A percentile compares a stretch with the other conserved stretches of the same genome.
phyloP scores from a whole-genome alignment of 352 stramenopile genomes.

The Globisporangium heterothallicum region DNA sequence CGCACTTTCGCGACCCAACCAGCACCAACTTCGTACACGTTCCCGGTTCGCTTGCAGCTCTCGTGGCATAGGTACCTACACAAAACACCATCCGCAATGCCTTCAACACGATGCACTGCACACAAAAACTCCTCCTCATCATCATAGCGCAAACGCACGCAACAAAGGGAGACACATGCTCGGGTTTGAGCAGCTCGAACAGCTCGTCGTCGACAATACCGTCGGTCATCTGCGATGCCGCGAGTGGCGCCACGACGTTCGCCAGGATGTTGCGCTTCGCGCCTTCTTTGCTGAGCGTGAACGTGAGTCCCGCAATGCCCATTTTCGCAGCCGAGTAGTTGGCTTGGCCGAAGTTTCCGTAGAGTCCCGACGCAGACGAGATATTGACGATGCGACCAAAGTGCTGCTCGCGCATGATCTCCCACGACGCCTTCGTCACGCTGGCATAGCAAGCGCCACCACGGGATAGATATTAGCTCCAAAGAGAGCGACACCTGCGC shows the following conservation, averaged over 20 bases:
- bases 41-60: constrained; percentile 56
- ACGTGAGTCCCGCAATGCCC: constrained; percentile 90
- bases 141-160: constrained; percentile 20
- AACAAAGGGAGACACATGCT: constrained; percentile 79
- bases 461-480: neutral
- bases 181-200: constrained; percentile 59
- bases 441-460: constrained; percentile 12
- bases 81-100: neutral
- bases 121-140: too few relatives aligned
- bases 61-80: constrained; percentile 78
- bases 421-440: constrained; percentile 75
- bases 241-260: constrained; percentile 81
- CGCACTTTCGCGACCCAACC: constrained; percentile 74
- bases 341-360: constrained; percentile 87
- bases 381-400: constrained; percentile 88
- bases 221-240: constrained; percentile 82
- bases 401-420: constrained; percentile 66
- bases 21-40: constrained; percentile 80
- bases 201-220: constrained; percentile 64
- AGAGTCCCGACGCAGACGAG: constrained; percentile 74
- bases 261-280: constrained; percentile 63
- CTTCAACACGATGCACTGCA: too few relatives aligned
- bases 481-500: neutral
- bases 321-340: constrained; percentile 90
- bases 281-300: constrained; percentile 85